Conservation (phyloP, 2,329 filamentous ascomycete genomes). For the Calonectria honghensis region DNA sequence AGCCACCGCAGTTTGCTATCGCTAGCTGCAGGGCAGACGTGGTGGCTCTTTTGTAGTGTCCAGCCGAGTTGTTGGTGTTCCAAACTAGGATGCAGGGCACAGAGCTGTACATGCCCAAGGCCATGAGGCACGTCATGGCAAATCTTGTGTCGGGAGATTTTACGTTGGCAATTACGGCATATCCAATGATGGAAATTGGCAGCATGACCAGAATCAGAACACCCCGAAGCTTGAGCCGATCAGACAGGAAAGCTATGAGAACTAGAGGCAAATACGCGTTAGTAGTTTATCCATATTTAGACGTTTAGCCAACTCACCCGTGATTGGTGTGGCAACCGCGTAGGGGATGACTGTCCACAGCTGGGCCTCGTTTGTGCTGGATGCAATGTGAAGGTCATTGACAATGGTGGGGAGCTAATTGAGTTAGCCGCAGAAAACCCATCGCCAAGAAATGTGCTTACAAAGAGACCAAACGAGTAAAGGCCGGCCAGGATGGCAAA, state of each 20-base stretch:
- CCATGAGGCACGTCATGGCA: slow-evolving; percentile 81
- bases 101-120: slow-evolving; percentile 77
- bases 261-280: neutral
- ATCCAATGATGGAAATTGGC: slow-evolving; percentile 9
- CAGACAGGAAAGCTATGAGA: neutral
- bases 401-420: slow-evolving; percentile 13
- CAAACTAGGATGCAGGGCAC: slow-evolving; percentile 79
- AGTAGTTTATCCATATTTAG: neutral
- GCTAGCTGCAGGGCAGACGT: slow-evolving; percentile 62
- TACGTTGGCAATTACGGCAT: slow-evolving; percentile 59
- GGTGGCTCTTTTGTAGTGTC: slow-evolving; percentile 82
- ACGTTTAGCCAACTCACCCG: neutral
- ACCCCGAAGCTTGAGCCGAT: slow-evolving; percentile 10
- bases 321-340: neutral
- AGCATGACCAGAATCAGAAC: neutral
- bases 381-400: slow-evolving; percentile 20
- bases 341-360: slow-evolving; percentile 20
- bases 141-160: slow-evolving; percentile 75
- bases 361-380: slow-evolving; percentile 5
- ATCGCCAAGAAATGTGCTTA: neutral
- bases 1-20: slow-evolving; percentile 9
- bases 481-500: slow-evolving; percentile 11
- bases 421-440: neutral
- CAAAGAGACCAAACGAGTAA: slow-evolving; percentile 8
- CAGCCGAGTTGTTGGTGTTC: slow-evolving; percentile 81